Evolutionary conservation across 495 filamentous ascomycete species (phyloP).

Genomic region (Parmelia sp.): DNA sequence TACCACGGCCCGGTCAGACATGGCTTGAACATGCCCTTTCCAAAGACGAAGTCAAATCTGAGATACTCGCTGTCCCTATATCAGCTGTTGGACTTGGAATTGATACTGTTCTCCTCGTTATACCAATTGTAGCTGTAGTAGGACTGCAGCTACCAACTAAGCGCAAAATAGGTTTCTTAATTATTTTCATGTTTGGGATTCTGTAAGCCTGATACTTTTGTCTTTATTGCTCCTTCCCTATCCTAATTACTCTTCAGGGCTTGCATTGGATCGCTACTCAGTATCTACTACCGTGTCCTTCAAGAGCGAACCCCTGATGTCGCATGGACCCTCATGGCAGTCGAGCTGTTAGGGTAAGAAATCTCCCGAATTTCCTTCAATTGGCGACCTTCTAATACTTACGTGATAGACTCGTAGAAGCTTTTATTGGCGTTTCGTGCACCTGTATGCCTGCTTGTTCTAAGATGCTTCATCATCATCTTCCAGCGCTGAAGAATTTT

Average conservation of each 20-base stretch:
- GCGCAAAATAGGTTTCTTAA: not conserved
- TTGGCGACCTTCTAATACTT: not conserved
- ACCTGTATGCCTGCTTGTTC: not conserved
- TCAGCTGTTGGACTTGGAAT: not conserved
- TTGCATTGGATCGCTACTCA: not conserved
- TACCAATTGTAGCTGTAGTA: not conserved
- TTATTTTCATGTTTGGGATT: not conserved
- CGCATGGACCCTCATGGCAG: not conserved
- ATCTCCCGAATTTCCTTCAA: not conserved
- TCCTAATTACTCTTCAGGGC: not conserved
- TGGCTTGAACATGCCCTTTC: not conserved
- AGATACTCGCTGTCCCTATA: not conserved
- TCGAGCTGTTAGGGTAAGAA: not conserved
- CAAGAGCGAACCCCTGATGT: not conserved
- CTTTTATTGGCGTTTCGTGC: not conserved
- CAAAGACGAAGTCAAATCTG: not conserved
- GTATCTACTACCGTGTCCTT: not conserved
- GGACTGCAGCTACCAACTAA: not conserved
- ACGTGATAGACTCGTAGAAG: not conserved
- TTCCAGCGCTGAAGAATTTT: not conserved
- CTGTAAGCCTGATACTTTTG: not conserved
- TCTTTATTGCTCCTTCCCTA: not conserved
- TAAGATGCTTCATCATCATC: not conserved
- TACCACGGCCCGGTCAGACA: not conserved
- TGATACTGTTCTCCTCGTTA: not conserved